A percentile compares a stretch with the other conserved stretches of the same genome.
phyloP scores from a whole-genome alignment of 169 alveolate genomes.

The Plasmodium falciparum region DNA sequence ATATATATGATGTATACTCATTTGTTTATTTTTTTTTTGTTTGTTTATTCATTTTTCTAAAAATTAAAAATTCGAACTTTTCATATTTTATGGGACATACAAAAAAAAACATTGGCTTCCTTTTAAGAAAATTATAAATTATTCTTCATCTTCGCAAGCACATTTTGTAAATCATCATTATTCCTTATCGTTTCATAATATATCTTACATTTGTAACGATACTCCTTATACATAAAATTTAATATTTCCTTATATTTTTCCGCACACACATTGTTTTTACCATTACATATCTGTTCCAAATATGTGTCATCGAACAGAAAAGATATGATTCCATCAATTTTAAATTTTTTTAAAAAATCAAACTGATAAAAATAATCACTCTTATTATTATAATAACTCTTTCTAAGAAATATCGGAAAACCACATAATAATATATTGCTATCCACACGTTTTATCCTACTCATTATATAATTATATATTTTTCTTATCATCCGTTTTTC shows the following conservation, averaged over 20 bases:
- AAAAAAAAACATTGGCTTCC: too few relatives aligned
- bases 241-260: slow-evolving; percentile 20
- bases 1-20: too few relatives aligned
- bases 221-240: slow-evolving; percentile 23
- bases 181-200: slow-evolving; percentile 15
- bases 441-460: slow-evolving; percentile 41
- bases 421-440: slow-evolving; percentile 56
- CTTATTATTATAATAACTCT: slow-evolving; percentile 5
- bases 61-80: too few relatives aligned
- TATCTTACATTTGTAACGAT: slow-evolving; percentile 18
- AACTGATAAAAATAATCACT: slow-evolving; percentile 66
- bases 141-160: neutral
- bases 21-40: too few relatives aligned
- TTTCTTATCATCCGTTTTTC: neutral
- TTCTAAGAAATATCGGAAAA: slow-evolving; percentile 44
- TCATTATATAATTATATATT: slow-evolving; percentile 8
- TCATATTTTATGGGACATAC: too few relatives aligned
- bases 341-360: slow-evolving; percentile 25
- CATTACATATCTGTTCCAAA: neutral
- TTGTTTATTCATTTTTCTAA: too few relatives aligned
- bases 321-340: slow-evolving; percentile 44
- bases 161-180: slow-evolving; percentile 8
- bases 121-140: too few relatives aligned
- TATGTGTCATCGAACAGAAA: slow-evolving; percentile 21
- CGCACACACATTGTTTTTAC: neutral